A percentile compares a stretch with the other conserved stretches of the same genome.
phyloP scores from a whole-genome alignment of 208 protist species.

The Phytomonas sp. region DNA sequence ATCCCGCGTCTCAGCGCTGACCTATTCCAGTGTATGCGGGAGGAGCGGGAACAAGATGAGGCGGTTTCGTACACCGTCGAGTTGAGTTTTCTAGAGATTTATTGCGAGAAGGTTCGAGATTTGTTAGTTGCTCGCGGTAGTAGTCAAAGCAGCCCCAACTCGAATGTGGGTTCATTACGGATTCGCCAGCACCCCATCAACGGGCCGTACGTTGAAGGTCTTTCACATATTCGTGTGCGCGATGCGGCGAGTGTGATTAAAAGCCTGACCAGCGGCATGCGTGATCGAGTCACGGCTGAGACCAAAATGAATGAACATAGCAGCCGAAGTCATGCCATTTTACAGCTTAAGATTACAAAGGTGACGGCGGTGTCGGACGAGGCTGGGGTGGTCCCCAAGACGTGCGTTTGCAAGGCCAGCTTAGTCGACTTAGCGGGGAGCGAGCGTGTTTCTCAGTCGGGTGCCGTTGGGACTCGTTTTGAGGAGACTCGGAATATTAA shows the following conservation, averaged over 20 bases:
- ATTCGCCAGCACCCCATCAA: conserved; percentile 69
- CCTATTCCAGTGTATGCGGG: conserved; percentile 57
- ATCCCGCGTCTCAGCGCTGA: conserved; percentile 71
- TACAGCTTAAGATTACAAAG: conserved; percentile 87
- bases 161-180: conserved; percentile 23
- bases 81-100: conserved; percentile 83
- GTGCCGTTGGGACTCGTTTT: conserved; percentile 86
- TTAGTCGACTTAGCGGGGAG: conserved; percentile 96
- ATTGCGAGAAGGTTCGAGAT: conserved; percentile 82
- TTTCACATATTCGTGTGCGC: conserved; percentile 46
- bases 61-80: conserved; percentile 53
- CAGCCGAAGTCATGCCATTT: conserved; percentile 94
- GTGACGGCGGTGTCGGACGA: conserved; percentile 28
- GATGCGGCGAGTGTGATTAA: conserved; percentile 41
- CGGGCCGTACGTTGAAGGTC: conserved; percentile 72
- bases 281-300: conserved; percentile 69
- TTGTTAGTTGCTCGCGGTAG: conserved; percentile 27
- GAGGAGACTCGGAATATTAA: conserved; percentile 96
- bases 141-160: not conserved
- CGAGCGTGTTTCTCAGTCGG: conserved; percentile 89
- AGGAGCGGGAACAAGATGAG: conserved; percentile 57
- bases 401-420: conserved; percentile 74
- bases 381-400: conserved; percentile 51
- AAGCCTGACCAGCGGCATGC: conserved; percentile 48
- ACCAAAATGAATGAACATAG: conserved; percentile 95